A percentile compares a stretch with the other conserved stretches of the same genome.
Conservation (phyloP, 106 monocot genomes). For the Alisma plantagoaquatica region DNA sequence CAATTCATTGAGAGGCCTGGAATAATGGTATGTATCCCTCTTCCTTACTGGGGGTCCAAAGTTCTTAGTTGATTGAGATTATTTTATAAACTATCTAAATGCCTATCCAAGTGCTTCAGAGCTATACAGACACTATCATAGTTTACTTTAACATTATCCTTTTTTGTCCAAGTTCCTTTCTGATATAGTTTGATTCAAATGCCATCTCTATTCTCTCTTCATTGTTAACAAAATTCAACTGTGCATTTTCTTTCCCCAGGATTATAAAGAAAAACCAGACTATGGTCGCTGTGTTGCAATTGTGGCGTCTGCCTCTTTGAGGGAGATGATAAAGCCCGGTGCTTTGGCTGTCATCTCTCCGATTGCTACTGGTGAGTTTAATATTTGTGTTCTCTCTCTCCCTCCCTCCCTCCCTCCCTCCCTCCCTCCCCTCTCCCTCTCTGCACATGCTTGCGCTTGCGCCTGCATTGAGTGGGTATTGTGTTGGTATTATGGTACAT, state of each 20-base stretch:
- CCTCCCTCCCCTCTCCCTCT: no score
- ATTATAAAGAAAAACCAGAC: constrained; percentile 95
- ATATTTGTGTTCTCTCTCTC: not conserved
- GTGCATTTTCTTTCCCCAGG: constrained; percentile 28
- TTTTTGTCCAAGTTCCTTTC: not conserved
- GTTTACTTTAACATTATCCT: not conserved
- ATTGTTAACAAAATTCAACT: not conserved
- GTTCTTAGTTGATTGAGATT: no score
- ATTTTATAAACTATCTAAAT: no score
- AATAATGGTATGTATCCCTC: constrained; percentile 72
- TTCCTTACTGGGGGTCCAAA: not conserved
- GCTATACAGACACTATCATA: not conserved
- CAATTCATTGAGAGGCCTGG: constrained; percentile 98
- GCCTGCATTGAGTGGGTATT: no score
- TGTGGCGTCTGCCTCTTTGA: constrained; percentile 92
- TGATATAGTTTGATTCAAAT: no score
- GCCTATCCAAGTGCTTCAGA: no score
- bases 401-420: no score
- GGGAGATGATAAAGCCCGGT: constrained; percentile 98
- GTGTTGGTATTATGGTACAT: no score
- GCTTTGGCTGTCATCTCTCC: constrained; percentile 90
- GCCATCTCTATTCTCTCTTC: no score
- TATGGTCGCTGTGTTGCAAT: constrained; percentile 98
- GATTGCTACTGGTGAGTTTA: constrained; percentile 48
- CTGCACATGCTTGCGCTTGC: no score